Evolutionary conservation across 208 protist genomes (phyloP), one percentile per base, ranked within the genome.

Genomic region (Leishmania tarentolae): DNA sequence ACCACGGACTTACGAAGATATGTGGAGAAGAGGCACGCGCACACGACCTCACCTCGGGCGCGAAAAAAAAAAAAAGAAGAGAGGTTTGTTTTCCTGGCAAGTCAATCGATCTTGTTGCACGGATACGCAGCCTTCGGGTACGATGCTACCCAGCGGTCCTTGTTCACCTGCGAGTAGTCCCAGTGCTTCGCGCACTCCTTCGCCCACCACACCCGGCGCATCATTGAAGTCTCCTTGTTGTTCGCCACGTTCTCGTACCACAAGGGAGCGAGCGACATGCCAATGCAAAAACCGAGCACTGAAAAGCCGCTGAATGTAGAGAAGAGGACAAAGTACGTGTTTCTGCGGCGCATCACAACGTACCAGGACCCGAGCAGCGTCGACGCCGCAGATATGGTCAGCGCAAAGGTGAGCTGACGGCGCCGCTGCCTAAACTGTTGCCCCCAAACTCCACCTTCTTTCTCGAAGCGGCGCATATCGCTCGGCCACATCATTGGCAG

Each of bases 141-240:
- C 63, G 81, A 66, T 8, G 93, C 93, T 66, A 70, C 75, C 93
- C 93, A 97, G 52, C 68, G 81, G 46, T 88, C 82, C 70, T 88
- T 80, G 50, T 90, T 68, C 50, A 96, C 79, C 83, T 97, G 94
- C 28, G 92, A 96, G 87, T 93, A 95, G 84, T 97, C 93, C 90
- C 93, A 97, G 79, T 95, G 69, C 92, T 95, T 92, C n/a, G 91
- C 90, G 78, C 95, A 98, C 88, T 98, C 86, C 93, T 97, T 96
- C 53, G 95, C 95, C 95, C 95, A 98, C 95, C 95, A 98, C 73
- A 97, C 90, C 4, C 95, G 91, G 11, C 95, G 95, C 93, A 98
- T 97, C 93, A 98, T 97, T 37, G 89, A 90, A 42, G 93, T 96
- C 84, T 98, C 95, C 77, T 89, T 89, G 86, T 97, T 98, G 86